A percentile compares a stretch with the other conserved stretches of the same genome.
phyloP scores from a whole-genome alignment of 306 rosid genomes.

The Clitoria ternatea region DNA sequence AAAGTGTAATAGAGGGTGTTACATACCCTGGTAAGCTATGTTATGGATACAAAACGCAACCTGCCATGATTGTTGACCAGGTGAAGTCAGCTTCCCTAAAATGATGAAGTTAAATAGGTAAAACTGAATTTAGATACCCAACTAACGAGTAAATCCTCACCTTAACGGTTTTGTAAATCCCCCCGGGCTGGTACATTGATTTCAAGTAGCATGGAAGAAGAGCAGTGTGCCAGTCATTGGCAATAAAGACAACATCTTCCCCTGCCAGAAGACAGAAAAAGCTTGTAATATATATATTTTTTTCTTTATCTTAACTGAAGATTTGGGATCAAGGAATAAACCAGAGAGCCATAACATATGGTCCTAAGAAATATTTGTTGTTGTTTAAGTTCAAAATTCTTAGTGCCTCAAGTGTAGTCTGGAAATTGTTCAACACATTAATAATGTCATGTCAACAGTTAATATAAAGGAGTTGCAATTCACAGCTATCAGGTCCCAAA shows the following conservation, averaged over 20 bases:
- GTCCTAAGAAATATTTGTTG: constrained; percentile 64
- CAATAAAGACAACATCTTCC: constrained; percentile 62
- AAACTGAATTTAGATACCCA: background rate
- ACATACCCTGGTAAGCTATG: constrained; percentile 83
- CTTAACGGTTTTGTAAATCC: constrained; percentile 49
- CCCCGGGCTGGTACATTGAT: constrained; percentile 49
- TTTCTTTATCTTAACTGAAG: background rate
- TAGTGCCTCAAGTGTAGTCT: constrained; percentile 83
- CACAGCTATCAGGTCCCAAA: background rate
- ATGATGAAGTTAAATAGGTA: background rate
- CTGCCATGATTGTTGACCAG: constrained; percentile 36
- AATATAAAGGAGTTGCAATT: background rate
- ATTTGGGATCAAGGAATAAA: constrained; percentile 15
- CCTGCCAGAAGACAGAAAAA: constrained; percentile 39
- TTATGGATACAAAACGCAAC: constrained; percentile 81
- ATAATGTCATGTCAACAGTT: constrained; percentile 10
- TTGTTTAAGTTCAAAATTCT: constrained; percentile 58
- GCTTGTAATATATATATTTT: constrained; percentile 12
- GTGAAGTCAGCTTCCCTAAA: constrained; percentile 14
- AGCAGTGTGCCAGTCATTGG: constrained; percentile 82
- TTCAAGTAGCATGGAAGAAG: constrained; percentile 72
- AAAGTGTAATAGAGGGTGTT: too few relatives aligned
- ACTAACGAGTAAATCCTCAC: constrained; percentile 25
- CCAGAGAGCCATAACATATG: constrained; percentile 54
- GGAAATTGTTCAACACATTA: constrained; percentile 23